Conservation (phyloP, 2,329 filamentous ascomycete genomes). For the Didymella pomorum region DNA sequence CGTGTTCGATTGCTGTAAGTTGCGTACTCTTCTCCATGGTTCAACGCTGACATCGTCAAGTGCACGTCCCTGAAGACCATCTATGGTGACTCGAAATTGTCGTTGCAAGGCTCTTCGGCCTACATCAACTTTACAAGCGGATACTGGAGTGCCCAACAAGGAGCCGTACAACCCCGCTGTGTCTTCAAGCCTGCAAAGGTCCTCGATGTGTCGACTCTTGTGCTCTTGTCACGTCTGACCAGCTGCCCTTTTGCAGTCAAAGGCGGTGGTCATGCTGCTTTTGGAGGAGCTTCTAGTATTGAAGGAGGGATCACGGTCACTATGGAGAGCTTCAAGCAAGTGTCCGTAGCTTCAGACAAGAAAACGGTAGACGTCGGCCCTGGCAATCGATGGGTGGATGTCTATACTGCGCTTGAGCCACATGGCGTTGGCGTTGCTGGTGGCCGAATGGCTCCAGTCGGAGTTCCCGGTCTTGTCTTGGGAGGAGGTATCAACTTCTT, state of each 20-base stretch:
- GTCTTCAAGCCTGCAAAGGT: conserved; percentile 18
- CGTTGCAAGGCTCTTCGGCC: background rate
- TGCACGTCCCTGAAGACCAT: background rate
- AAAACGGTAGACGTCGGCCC: conserved; percentile 40
- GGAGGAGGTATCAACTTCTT: conserved; percentile 28
- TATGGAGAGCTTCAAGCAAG: background rate
- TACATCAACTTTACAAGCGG: conserved; percentile 18
- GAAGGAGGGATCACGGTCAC: background rate
- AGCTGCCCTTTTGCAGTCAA: background rate
- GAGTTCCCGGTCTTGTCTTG: conserved; percentile 44
- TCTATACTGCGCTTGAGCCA: conserved; percentile 34
- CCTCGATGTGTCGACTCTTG: background rate
- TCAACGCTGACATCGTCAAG: background rate
- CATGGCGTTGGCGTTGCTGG: conserved; percentile 35
- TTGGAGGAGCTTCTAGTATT: background rate
- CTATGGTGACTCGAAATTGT: background rate
- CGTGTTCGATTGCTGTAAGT: background rate
- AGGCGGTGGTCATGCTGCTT: background rate
- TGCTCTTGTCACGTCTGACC: background rate
- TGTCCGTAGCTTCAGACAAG: background rate
- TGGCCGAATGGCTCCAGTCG: conserved; percentile 42
- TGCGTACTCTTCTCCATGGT: background rate
- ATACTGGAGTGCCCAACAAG: conserved; percentile 37
- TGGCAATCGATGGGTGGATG: conserved; percentile 46
- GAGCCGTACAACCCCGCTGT: conserved; percentile 29